These are phyloP conservation scores for Secale cereale DNA, from an alignment of 176 grass and related monocot species.

Conservation along the genomic window DNA sequence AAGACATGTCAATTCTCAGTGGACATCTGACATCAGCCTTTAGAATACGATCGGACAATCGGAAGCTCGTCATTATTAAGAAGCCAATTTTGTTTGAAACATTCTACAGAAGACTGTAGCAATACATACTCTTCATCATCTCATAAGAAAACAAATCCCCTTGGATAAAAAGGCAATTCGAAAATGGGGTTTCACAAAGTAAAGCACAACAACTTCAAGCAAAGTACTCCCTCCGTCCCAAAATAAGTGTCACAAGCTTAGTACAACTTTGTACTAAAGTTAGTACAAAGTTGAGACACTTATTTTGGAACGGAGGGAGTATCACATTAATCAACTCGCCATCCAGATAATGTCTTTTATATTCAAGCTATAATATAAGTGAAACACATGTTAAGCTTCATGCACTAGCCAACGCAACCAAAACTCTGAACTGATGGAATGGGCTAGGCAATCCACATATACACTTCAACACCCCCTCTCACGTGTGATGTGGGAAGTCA, in stretches of 20 bases:
- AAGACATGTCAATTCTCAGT: constrained; percentile 12
- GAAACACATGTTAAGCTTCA: background rate
- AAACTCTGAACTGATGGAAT: too few species aligned
- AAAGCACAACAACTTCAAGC: background rate
- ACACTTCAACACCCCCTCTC: too few species aligned
- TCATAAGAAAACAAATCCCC: background rate
- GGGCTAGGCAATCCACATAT: too few species aligned
- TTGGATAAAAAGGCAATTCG: background rate
- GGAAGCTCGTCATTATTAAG: background rate
- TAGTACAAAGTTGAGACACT: too few species aligned
- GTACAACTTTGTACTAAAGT: too few species aligned
- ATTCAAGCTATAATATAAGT: background rate
- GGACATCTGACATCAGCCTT: constrained; percentile 6
- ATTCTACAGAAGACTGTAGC: background rate
- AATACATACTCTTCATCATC: background rate
- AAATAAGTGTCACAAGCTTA: too few species aligned
- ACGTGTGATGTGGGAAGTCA: too few species aligned
- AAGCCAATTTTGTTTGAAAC: background rate
- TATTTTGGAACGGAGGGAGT: too few species aligned
- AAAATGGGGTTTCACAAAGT: background rate
- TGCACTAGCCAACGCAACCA: too few species aligned
- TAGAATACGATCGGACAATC: background rate
- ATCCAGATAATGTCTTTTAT: background rate
- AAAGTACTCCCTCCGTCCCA: too few species aligned
- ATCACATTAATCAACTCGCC: background rate